Base-by-base conservation (phyloP, 192 early-diverging fungal species). In the Chytriomyces sp. region DNA sequence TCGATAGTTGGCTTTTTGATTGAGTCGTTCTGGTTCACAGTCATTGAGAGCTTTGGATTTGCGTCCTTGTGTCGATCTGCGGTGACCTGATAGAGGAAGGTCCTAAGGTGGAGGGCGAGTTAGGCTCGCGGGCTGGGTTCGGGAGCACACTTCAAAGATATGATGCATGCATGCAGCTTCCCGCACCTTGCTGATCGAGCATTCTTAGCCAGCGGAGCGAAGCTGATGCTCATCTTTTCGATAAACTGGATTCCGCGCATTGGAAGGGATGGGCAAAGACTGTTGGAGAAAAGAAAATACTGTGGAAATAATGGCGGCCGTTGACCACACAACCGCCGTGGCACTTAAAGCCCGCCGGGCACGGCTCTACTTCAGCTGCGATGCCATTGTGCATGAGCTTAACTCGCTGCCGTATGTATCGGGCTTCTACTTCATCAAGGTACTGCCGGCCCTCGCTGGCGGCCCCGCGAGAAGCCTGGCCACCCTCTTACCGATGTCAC, bases 351-450 rank as follows among this genome's bases (percentile, higher is more conserved):
- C 44, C 44, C 44, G 44, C 17, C 44, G 57, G 10, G 6, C 32
- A 39, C 32, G 39, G 8, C 8, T 70, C 26, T 12, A 12, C 28
- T 70, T 70, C 33, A n/a, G 19, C 14, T 38, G 30, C 57, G 68
- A 70, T 12, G n/a, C 90, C 62, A 60, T 84, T 33, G 80, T 94
- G 25, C 85, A 92, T 62, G 93, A 95, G 74, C 75, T 95, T 56
- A 85, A 86, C 73, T 92, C 92, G 75, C 85, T 95, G 38, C 93
- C 93, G 22, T 88, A 91, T 49, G 88, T 93, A 22, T 84, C 79
- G 72, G 93, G 93, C 1, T 79, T 89, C 53, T 95, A 92, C 72
- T 92, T 86, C 80, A 86, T 85, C 38, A 93, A 93, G 44, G 44
- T 49, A n/a, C 17, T 49, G 0, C 3, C 44, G 1, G n/a, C n/a